Conservation (phyloP, 2,329 filamentous ascomycete genomes). For the Phaeosphaeria sp. region DNA sequence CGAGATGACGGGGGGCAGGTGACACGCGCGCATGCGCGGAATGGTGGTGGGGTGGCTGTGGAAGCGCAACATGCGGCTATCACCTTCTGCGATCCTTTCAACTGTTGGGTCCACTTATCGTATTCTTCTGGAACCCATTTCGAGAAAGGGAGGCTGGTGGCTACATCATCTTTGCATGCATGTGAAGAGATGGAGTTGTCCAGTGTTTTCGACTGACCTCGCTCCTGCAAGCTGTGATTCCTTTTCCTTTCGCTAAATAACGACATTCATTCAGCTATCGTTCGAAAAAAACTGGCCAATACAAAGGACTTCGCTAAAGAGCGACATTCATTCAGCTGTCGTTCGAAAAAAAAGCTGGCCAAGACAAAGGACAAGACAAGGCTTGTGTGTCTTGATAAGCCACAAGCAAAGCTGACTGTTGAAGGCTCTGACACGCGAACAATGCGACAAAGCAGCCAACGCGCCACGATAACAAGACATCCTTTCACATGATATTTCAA, state of each 20-base stretch:
- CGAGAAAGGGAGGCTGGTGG: too few relatives aligned
- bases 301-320: not conserved
- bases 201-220: too few relatives aligned
- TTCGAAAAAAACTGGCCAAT: not conserved
- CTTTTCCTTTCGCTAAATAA: not conserved
- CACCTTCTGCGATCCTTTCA: not conserved
- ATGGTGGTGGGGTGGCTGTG: not conserved
- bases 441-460: not conserved
- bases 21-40: not conserved
- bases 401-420: not conserved
- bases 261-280: not conserved
- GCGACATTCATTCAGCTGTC: not conserved
- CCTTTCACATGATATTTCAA: not conserved
- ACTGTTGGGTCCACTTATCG: not conserved
- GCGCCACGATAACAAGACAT: not conserved
- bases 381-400: slow-evolving; percentile 1
- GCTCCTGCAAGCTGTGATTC: too few relatives aligned
- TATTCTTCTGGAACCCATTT: too few relatives aligned
- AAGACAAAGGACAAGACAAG: slow-evolving; percentile 1
- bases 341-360: not conserved
- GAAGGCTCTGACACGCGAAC: too few relatives aligned
- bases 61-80: not conserved
- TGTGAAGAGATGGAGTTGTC: too few relatives aligned
- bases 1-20: not conserved
- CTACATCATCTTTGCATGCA: too few relatives aligned